Conservation (phyloP, 2,329 filamentous ascomycete genomes). For the Clarireedia paspali region DNA sequence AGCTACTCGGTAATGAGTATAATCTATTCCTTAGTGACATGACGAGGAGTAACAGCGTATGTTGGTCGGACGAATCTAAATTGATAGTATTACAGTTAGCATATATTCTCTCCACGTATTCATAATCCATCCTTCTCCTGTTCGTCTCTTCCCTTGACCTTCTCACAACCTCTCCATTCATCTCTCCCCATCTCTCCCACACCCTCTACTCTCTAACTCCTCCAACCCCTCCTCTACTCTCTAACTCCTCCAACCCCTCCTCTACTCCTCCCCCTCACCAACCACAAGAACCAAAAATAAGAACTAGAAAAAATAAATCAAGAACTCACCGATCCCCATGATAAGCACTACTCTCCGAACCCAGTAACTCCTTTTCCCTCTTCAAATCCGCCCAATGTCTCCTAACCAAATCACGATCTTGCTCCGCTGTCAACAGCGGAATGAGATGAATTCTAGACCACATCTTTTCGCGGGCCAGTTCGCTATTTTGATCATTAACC, state of each 20-base stretch:
- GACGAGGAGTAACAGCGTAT: slow-evolving; percentile 60
- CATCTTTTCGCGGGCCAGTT: slow-evolving; percentile 94
- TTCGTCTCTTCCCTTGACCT: slow-evolving; percentile 6
- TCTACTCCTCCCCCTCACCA: no score
- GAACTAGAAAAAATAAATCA: slow-evolving; percentile 2
- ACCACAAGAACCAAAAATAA: background rate
- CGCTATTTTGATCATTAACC: slow-evolving; percentile 43
- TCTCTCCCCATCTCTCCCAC: background rate
- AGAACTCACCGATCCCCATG: slow-evolving; percentile 70
- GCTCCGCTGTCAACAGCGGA: slow-evolving; percentile 88
- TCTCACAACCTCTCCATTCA: slow-evolving; percentile 5
- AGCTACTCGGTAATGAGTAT: background rate
- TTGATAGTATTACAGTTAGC: background rate
- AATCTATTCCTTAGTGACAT: slow-evolving; percentile 18
- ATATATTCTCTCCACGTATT: background rate
- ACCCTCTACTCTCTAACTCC: background rate
- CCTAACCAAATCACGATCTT: slow-evolving; percentile 90
- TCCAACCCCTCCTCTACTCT: background rate
- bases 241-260: background rate
- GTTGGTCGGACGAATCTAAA: slow-evolving; percentile 73
- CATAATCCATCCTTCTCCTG: background rate
- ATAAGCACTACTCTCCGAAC: slow-evolving; percentile 77
- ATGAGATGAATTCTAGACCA: slow-evolving; percentile 95
- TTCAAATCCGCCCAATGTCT: slow-evolving; percentile 79
- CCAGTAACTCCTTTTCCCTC: slow-evolving; percentile 84